These are phyloP conservation scores for Neurospora tetraspora DNA, from an alignment of 495 filamentous ascomycete species.

Conservation along the genomic window DNA sequence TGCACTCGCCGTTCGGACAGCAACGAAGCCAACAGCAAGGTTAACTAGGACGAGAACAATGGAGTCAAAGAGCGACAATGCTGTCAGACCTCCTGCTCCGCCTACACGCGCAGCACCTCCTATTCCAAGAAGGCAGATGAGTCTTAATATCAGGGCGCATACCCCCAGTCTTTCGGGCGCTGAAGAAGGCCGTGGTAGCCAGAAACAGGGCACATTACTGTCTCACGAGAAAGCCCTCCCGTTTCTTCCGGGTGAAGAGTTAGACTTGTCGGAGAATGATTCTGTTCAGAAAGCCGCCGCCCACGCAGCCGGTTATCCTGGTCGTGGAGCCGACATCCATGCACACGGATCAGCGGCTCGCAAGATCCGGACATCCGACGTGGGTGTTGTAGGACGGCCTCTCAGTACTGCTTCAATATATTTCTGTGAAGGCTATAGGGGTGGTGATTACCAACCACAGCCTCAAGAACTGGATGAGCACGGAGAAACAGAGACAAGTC, in stretches of 20 bases:
- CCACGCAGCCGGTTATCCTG: neutral
- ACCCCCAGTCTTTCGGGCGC: neutral
- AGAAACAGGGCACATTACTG: neutral
- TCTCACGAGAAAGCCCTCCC: neutral
- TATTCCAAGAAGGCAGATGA: constrained; percentile 23
- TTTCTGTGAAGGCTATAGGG: neutral
- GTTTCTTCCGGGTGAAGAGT: neutral
- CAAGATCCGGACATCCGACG: neutral
- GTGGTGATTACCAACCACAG: neutral
- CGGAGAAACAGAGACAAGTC: neutral
- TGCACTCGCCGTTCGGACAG: neutral
- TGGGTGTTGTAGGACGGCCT: neutral
- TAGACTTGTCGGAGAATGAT: neutral
- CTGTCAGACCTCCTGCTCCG: neutral
- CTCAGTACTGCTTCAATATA: neutral
- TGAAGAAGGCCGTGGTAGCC: neutral
- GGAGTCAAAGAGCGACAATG: constrained; percentile 6
- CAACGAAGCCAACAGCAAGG: neutral
- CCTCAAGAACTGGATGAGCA: neutral
- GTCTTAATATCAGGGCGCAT: constrained; percentile 6
- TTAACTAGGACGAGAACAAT: neutral
- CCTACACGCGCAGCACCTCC: constrained; percentile 16
- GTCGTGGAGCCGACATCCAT: neutral
- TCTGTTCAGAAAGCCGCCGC: neutral
- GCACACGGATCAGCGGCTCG: neutral